Conservation (phyloP, 768 basidiomycete species). For the Inosperma sp. region DNA sequence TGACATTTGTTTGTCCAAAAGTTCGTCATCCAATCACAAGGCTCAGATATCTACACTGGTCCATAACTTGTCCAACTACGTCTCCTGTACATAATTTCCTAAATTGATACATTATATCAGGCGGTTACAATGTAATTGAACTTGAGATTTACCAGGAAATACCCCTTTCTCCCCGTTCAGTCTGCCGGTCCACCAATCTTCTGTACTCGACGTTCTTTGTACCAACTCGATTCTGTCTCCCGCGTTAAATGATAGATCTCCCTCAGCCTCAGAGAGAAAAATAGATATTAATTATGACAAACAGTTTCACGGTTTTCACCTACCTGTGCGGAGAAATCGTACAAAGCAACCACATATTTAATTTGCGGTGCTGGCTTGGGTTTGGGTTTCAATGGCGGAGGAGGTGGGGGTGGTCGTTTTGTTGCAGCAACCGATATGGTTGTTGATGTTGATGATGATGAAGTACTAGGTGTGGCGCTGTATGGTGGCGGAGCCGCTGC, state of each 20-base stretch:
- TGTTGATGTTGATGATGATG: slow-evolving; percentile 25
- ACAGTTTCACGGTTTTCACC: slow-evolving; percentile 12
- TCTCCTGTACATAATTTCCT: slow-evolving; percentile 71
- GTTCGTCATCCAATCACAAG: slow-evolving; percentile 27
- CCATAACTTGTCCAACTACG: slow-evolving; percentile 20
- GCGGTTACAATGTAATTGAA: slow-evolving; percentile 1
- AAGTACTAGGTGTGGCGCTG: slow-evolving; percentile 19
- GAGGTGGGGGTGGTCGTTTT: slow-evolving; percentile 85
- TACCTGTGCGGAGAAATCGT: slow-evolving; percentile 91
- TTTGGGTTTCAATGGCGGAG: slow-evolving; percentile 87
- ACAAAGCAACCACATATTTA: slow-evolving; percentile 86
- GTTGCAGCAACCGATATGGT: too few species aligned
- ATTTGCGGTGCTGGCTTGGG: slow-evolving; percentile 61
- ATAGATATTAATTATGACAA: neutral
- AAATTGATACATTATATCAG: slow-evolving; percentile 8
- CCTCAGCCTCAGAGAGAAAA: slow-evolving; percentile 59
- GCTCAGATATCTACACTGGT: slow-evolving; percentile 13
- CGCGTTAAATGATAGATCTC: slow-evolving; percentile 83
- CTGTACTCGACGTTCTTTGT: slow-evolving; percentile 71
- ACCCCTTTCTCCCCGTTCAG: slow-evolving; percentile 80
- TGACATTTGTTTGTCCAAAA: slow-evolving; percentile 22
- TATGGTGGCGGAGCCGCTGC: slow-evolving; percentile 35
- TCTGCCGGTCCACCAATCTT: slow-evolving; percentile 98
- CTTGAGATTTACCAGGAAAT: slow-evolving; percentile 65
- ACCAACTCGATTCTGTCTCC: slow-evolving; percentile 92